Conservation (phyloP, 306 rosid species). For the Biancaea sappan region DNA sequence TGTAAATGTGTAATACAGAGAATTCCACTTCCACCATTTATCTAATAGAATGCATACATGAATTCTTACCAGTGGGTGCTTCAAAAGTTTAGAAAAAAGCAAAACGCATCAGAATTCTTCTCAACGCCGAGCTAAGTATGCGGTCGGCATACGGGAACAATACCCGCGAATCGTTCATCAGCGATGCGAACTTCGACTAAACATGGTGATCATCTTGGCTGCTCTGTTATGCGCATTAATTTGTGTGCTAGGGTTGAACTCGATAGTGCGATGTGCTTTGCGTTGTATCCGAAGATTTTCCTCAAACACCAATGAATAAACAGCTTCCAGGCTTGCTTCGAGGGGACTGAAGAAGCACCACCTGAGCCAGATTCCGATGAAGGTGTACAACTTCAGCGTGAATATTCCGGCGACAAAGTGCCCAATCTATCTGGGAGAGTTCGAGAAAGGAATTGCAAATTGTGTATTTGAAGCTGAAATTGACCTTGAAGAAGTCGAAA, state of each 20-base stretch:
- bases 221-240: slow-evolving; percentile 72
- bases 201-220: slow-evolving; percentile 81
- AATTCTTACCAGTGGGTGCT: background rate
- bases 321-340: too few relatives aligned
- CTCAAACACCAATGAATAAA: slow-evolving; percentile 40
- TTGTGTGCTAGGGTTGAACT: slow-evolving; percentile 75
- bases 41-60: too few relatives aligned
- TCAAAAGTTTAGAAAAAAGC: too few relatives aligned
- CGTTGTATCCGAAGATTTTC: slow-evolving; percentile 56
- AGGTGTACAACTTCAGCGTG: slow-evolving; percentile 53
- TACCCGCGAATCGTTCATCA: slow-evolving; percentile 37
- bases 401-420: slow-evolving; percentile 70
- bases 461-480: too few relatives aligned
- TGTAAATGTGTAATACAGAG: too few relatives aligned
- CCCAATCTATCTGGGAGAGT: slow-evolving; percentile 81
- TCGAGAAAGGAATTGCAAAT: slow-evolving; percentile 68
- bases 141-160: slow-evolving; percentile 47
- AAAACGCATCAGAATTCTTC: slow-evolving; percentile 24
- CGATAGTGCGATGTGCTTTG: slow-evolving; percentile 64
- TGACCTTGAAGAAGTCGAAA: too few relatives aligned
- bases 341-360: slow-evolving; percentile 64
- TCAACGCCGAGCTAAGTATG: slow-evolving; percentile 34
- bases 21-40: too few relatives aligned
- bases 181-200: slow-evolving; percentile 65
- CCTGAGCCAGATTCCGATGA: slow-evolving; percentile 65